phyloP scores from a whole-genome alignment of 805 yeast species.

The Candida ponderosae region DNA sequence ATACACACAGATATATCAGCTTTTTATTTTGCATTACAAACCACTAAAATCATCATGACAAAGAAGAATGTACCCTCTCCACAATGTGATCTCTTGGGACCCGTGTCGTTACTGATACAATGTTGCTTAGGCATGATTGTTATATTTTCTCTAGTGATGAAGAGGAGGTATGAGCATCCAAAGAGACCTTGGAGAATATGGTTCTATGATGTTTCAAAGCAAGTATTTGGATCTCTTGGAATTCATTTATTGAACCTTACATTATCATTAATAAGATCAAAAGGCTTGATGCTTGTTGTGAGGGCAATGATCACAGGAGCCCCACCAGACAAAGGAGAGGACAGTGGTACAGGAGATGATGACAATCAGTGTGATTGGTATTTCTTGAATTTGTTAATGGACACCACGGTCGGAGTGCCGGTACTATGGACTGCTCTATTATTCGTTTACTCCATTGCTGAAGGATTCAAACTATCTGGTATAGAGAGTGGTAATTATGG shows the following conservation, averaged over 20 bases:
- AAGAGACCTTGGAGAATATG: constrained; percentile 84
- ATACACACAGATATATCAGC: too few species aligned
- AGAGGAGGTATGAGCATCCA: constrained; percentile 76
- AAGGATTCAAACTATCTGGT: constrained; percentile 24
- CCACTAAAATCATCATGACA: background rate
- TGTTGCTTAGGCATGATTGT: constrained; percentile 70
- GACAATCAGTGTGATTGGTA: constrained; percentile 92
- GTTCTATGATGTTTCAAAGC: constrained; percentile 86
- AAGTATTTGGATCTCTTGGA: constrained; percentile 78
- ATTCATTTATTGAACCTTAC: constrained; percentile 73
- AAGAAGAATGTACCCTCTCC: background rate
- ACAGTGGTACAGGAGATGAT: too few species aligned
- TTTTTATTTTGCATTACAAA: too few species aligned
- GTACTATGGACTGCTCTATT: constrained; percentile 56
- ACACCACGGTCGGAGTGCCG: constrained; percentile 91
- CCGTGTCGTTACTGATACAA: constrained; percentile 79
- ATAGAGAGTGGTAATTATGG: constrained; percentile 50
- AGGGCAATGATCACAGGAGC: background rate
- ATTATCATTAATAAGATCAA: constrained; percentile 51
- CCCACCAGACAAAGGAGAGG: constrained; percentile 12
- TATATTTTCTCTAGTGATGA: constrained; percentile 61
- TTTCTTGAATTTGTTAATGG: constrained; percentile 78
- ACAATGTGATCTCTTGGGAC: constrained; percentile 67
- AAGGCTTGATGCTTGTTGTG: constrained; percentile 14
- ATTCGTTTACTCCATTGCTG: constrained; percentile 36